phyloP scores from a whole-genome alignment of 441 rosid genomes.

The Dalechampia spathulata region DNA sequence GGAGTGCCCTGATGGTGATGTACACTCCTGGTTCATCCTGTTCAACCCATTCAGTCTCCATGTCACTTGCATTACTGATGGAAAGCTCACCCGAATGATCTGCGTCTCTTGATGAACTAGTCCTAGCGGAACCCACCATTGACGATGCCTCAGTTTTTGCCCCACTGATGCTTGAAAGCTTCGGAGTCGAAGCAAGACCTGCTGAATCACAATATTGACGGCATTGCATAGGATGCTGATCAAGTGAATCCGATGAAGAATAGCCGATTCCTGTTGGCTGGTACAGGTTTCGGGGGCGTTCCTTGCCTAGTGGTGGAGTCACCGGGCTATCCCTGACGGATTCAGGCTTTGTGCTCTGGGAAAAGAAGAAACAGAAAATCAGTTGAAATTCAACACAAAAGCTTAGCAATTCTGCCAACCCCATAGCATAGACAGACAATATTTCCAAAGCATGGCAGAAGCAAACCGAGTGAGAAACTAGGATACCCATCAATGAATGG shows the following conservation, averaged over 20 bases:
- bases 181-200: constrained; percentile 61
- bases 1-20: constrained; percentile 75
- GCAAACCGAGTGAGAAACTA: too few species aligned
- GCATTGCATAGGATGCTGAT: constrained; percentile 45
- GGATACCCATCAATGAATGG: too few species aligned
- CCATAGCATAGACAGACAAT: too few species aligned
- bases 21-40: constrained; percentile 95
- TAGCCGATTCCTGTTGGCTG: constrained; percentile 39
- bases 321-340: constrained; percentile 57
- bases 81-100: constrained; percentile 76
- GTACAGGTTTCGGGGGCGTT: constrained; percentile 35
- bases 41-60: constrained; percentile 89
- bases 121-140: constrained; percentile 58
- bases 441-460: too few species aligned
- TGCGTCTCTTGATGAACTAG: constrained; percentile 65
- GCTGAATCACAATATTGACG: constrained; percentile 34
- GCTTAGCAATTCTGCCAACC: too few species aligned
- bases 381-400: too few species aligned
- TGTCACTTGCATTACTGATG: constrained; percentile 73
- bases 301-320: constrained; percentile 68
- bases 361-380: not conserved
- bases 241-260: constrained; percentile 59
- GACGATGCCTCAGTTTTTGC: constrained; percentile 77
- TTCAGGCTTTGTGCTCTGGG: constrained; percentile 47
- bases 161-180: constrained; percentile 58